Evolutionary conservation across 2,329 filamentous ascomycete genomes (phyloP).

Genomic region (Ceratocystiopsis sp.): DNA sequence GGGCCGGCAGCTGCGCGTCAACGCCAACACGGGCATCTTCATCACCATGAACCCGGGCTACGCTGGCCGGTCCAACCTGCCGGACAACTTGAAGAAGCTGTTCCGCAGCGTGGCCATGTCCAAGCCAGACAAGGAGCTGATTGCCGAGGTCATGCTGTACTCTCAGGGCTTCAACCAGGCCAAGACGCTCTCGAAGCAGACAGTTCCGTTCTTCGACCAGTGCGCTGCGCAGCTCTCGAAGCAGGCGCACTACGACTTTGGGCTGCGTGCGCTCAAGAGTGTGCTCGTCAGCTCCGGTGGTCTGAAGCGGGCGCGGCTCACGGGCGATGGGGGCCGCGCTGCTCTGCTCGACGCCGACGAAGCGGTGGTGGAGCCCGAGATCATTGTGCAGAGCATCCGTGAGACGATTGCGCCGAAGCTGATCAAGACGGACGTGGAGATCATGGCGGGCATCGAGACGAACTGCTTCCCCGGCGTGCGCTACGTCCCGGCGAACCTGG

Average conservation of each 20-base stretch:
- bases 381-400: conserved; percentile 93
- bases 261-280: conserved; percentile 92
- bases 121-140: conserved; percentile 97
- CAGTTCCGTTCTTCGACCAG: conserved; percentile 94
- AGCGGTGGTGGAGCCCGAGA: conserved; percentile 77
- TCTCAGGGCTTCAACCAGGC: conserved; percentile 97
- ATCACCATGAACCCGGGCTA: conserved; percentile 99
- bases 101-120: conserved; percentile 99
- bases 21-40: conserved; percentile 91
- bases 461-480: conserved; percentile 83
- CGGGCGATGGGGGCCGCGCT: conserved; percentile 31
- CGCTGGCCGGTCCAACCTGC: conserved; percentile 90
- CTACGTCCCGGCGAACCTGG: conserved; percentile 79
- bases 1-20: conserved; percentile 76
- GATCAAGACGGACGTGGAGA: conserved; percentile 78
- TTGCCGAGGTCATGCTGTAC: conserved; percentile 99
- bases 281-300: conserved; percentile 95
- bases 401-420: conserved; percentile 98
- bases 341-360: conserved; percentile 31
- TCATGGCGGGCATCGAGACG: conserved; percentile 68
- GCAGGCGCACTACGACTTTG: conserved; percentile 98
- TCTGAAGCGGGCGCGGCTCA: conserved; percentile 71
- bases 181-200: conserved; percentile 83
- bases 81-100: conserved; percentile 97
- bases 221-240: conserved; percentile 72